Evolutionary conservation across 2,329 filamentous ascomycete species (phyloP).

Genomic region (Dactylellina sp.): DNA sequence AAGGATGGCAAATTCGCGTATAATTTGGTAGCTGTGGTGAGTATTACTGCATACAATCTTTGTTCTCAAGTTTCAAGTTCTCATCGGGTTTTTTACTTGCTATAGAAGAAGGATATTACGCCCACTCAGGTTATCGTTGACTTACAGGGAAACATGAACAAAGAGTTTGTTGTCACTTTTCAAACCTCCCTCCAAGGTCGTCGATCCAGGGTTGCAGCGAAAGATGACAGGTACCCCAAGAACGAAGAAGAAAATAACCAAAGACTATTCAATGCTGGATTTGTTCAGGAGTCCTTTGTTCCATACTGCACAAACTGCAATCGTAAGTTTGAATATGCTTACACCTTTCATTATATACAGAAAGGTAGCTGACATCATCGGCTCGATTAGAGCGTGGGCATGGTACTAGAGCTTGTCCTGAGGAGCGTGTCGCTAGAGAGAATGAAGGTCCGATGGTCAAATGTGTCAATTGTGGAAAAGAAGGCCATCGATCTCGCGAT

Average conservation of each 20-base stretch:
- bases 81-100: not conserved
- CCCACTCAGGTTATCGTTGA: slow-evolving; percentile 77
- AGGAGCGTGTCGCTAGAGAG: slow-evolving; percentile 30
- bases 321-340: slow-evolving; percentile 56
- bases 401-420: slow-evolving; percentile 69
- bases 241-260: slow-evolving; percentile 71
- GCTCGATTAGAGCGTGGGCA: slow-evolving; percentile 70
- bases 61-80: not conserved
- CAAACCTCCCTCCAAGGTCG: slow-evolving; percentile 71
- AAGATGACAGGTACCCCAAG: slow-evolving; percentile 73
- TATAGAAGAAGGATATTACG: slow-evolving; percentile 68
- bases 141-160: slow-evolving; percentile 75
- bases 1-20: slow-evolving; percentile 69
- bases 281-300: slow-evolving; percentile 71
- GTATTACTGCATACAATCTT: not conserved
- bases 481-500: slow-evolving; percentile 76
- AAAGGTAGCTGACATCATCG: not conserved
- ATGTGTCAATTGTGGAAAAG: slow-evolving; percentile 74
- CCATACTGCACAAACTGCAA: slow-evolving; percentile 74
- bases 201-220: slow-evolving; percentile 63
- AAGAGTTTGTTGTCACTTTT: slow-evolving; percentile 74
- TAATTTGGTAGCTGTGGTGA: slow-evolving; percentile 72
- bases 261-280: slow-evolving; percentile 75
- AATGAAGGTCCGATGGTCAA: slow-evolving; percentile 63
- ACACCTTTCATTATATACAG: not conserved